A percentile compares a stretch with the other conserved stretches of the same genome.
These are phyloP conservation scores for Sphaerulina vaccinii DNA, from an alignment of 2,329 filamentous ascomycete species.

Conservation along the genomic window DNA sequence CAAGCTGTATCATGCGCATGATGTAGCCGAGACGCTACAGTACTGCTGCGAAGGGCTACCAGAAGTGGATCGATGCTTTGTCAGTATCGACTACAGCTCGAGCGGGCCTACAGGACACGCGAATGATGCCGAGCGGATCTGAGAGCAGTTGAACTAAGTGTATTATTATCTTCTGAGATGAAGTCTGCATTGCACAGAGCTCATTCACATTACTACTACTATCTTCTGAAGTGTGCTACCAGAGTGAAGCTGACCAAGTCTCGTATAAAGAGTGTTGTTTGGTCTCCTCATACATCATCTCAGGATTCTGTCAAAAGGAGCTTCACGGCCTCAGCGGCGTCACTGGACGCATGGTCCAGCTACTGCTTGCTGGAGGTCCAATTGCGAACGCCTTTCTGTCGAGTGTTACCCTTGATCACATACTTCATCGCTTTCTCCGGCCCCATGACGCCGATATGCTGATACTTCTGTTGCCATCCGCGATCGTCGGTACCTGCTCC, in stretches of 20 bases:
- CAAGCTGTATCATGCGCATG: constrained; percentile 54
- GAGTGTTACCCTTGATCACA: background rate
- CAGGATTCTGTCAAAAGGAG: too few relatives aligned
- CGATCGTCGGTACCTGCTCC: constrained; percentile 22
- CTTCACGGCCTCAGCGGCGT: too few relatives aligned
- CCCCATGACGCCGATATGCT: constrained; percentile 29
- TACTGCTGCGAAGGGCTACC: constrained; percentile 58
- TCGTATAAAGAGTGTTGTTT: too few relatives aligned
- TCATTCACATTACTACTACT: too few relatives aligned
- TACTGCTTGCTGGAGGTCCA: background rate
- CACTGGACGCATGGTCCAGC: background rate
- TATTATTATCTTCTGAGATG: too few relatives aligned
- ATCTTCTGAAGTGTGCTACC: too few relatives aligned
- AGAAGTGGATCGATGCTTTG: constrained; percentile 55
- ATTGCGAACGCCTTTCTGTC: background rate
- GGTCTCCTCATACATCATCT: too few relatives aligned
- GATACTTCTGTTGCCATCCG: constrained; percentile 30
- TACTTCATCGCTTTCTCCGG: constrained; percentile 13
- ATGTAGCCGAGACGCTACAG: constrained; percentile 63
- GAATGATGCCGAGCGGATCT: constrained; percentile 28
- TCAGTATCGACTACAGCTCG: constrained; percentile 50
- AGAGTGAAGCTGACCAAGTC: too few relatives aligned
- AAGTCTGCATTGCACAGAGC: too few relatives aligned
- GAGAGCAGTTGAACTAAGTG: constrained; percentile 2
- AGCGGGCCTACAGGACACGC: constrained; percentile 46